phyloP scores from a whole-genome alignment of 495 filamentous ascomycete species.

The Parathielavia appendiculata region DNA sequence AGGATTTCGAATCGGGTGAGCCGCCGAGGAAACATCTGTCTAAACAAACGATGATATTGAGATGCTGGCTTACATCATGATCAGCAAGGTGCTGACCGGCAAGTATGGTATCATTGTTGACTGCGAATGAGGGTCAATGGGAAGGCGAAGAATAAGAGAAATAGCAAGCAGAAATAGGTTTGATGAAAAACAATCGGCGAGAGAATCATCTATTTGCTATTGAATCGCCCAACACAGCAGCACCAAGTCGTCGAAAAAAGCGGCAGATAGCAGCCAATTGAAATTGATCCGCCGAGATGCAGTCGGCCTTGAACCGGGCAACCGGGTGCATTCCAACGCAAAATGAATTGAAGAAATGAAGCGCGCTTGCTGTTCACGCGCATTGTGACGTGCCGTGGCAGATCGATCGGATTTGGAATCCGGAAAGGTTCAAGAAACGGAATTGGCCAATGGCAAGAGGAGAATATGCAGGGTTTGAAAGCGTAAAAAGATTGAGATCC shows the following conservation, averaged over 20 bases:
- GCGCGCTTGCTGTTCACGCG: neutral
- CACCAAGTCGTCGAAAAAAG: neutral
- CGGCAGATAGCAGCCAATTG: neutral
- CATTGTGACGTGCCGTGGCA: slow-evolving; percentile 2
- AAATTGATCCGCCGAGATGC: neutral
- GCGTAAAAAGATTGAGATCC: neutral
- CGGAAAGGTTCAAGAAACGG: neutral
- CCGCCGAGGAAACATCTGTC: neutral
- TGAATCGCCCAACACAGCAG: neutral
- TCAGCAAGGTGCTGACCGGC: neutral
- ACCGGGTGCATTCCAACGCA: neutral
- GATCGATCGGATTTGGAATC: too few species aligned
- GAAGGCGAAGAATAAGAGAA: neutral
- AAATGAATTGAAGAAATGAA: neutral
- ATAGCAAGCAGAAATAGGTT: neutral
- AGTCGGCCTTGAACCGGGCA: neutral
- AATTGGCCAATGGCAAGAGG: slow-evolving; percentile 1
- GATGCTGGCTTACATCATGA: neutral
- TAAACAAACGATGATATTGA: neutral
- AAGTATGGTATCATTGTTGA: neutral
- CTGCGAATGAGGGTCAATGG: neutral
- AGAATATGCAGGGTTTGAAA: neutral
- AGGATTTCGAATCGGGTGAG: neutral
- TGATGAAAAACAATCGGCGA: neutral
- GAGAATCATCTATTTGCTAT: neutral